Evolutionary conservation across 1,139 yeast genomes (phyloP), one percentile per base, ranked within the genome.

Genomic region (Hansenula lynferdii): DNA sequence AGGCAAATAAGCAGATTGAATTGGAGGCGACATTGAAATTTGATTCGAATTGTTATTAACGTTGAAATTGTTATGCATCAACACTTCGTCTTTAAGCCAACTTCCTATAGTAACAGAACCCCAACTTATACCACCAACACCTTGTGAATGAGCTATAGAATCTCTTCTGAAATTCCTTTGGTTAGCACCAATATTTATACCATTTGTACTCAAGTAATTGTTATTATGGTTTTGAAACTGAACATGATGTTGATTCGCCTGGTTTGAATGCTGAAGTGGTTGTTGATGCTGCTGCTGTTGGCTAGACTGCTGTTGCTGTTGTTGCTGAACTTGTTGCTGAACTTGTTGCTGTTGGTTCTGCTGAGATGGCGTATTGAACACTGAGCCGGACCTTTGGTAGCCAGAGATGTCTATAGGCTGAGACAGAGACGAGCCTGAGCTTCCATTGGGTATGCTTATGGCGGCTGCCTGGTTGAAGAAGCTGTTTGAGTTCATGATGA

Each of bases 101-200:
- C 94, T 82, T 10, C 97, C 97, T 33, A 92, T 90, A 19, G 95
- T 84, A 43, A 89, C 79, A 3, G 95, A 89, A 21, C 97, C 97
- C 96, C 97, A 92, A n/a, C 95, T 83, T 28, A 92, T 85, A 37
- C 97, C 97, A 31, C 97, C 97, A 80, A 90, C 85, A 9, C 97
- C 97, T 60, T 87, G 96, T 3, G 96, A 84, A 61, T 90, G 97
- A 19, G 97, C 97, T 43, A 92, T 80, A 43, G 90, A 80, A 53
- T 90, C 97, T 44, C 97, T 71, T 53, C 96, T 75, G 44, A 80
- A 70, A 37, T 73, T 75, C 52, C 73, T 77, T 16, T 18, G 34
- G n/a, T 31, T 31, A 11, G 23, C 9, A 61, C 60, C 62, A 24
- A 62, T 47, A 19, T 61, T 58, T 41, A 42, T 59, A 4, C 57